Conservation (phyloP, 768 basidiomycete genomes). For the Pisolithus orientalis region DNA sequence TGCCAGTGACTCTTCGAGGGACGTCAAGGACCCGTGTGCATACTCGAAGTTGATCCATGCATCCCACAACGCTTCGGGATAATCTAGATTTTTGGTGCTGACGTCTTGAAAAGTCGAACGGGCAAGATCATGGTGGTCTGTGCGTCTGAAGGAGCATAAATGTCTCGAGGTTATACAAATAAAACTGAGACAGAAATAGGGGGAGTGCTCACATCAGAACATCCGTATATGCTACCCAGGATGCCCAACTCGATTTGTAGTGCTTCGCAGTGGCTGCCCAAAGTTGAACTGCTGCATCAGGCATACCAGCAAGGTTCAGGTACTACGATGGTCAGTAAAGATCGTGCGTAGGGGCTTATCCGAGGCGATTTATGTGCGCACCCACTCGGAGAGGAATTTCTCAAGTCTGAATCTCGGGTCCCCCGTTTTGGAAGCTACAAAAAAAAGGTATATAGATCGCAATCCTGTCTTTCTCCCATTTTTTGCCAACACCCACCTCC, state of each 20-base stretch:
- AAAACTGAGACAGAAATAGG: not conserved
- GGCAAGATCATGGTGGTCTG: constrained; percentile 50
- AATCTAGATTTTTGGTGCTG: constrained; percentile 74
- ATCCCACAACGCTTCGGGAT: constrained; percentile 93
- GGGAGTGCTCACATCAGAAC: constrained; percentile 53
- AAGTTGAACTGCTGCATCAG: constrained; percentile 50
- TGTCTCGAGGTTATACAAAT: not conserved
- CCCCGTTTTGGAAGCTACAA: constrained; percentile 53
- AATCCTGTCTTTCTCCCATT: not conserved
- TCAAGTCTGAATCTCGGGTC: constrained; percentile 79
- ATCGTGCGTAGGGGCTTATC: not conserved
- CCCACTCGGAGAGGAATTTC: constrained; percentile 71
- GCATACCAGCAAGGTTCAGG: constrained; percentile 33
- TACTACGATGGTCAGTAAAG: constrained; percentile 34
- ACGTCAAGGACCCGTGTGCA: constrained; percentile 64
- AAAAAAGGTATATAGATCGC: not conserved
- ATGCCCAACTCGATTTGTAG: constrained; percentile 65
- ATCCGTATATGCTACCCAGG: constrained; percentile 73
- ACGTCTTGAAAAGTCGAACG: constrained; percentile 63
- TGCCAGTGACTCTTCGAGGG: constrained; percentile 55
- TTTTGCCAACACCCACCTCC: constrained; percentile 35
- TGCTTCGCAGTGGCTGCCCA: constrained; percentile 65
- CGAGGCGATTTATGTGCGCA: constrained; percentile 33
- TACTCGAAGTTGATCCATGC: constrained; percentile 88
- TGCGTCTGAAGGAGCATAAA: constrained; percentile 34